Percentiles rank a stretch among this genome's conserved stretches.
phyloP scores from a whole-genome alignment of 257 asterid genomes.

The Salvia miltiorrhiza region DNA sequence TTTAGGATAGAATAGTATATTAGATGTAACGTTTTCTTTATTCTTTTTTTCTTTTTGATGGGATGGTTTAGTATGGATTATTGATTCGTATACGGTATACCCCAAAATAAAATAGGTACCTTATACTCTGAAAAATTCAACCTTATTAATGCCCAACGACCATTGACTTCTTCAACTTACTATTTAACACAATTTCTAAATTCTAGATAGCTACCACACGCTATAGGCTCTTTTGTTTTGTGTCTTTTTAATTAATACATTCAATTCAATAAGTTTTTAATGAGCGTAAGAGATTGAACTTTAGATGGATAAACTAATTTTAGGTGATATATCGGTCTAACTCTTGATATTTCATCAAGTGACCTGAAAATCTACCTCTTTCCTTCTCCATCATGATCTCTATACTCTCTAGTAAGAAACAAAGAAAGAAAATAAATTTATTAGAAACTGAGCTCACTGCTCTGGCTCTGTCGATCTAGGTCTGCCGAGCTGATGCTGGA shows the following conservation, averaged over 20 bases:
- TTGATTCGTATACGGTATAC: not conserved
- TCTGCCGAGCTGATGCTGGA: too few relatives aligned
- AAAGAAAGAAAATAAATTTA: too few relatives aligned
- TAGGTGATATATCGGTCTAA: too few relatives aligned
- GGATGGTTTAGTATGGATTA: not conserved
- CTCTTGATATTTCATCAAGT: too few relatives aligned
- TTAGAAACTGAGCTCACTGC: too few relatives aligned
- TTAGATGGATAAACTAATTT: not conserved
- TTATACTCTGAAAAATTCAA: not conserved
- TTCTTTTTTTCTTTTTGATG: not conserved
- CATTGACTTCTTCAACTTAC: not conserved
- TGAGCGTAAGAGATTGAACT: not conserved
- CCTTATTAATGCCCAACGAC: not conserved
- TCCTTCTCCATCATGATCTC: too few relatives aligned
- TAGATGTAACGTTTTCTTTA: not conserved
- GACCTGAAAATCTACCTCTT: too few relatives aligned
- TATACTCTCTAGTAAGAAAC: too few relatives aligned
- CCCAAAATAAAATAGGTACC: not conserved
- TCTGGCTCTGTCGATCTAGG: too few relatives aligned
- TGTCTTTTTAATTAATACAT: not conserved
- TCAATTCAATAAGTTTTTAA: not conserved
- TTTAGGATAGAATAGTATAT: not conserved
- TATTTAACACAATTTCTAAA: not conserved
- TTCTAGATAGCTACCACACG: not conserved
- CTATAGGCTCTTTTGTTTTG: not conserved